Percentiles rank a stretch among this genome's conserved stretches.
Evolutionary conservation across 2,329 filamentous ascomycete species (phyloP).

Genomic region (Calonectria fujianensis): DNA sequence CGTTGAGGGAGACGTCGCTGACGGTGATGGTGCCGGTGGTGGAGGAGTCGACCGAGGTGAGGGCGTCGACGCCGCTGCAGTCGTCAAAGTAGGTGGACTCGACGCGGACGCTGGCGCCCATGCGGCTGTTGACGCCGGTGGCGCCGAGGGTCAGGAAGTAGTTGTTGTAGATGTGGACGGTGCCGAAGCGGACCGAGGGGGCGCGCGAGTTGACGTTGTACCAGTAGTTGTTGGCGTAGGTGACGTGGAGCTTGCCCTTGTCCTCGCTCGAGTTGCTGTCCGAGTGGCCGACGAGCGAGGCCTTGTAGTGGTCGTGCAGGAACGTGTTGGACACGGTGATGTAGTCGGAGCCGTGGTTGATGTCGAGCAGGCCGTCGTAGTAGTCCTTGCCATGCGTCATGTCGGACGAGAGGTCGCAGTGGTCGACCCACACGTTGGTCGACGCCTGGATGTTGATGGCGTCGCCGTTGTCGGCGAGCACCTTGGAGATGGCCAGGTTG

Average conservation of each 20-base stretch:
- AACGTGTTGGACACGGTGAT: constrained; percentile 67
- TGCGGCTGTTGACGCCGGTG: constrained; percentile 73
- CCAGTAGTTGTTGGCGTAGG: constrained; percentile 81
- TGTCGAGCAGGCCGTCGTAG: constrained; percentile 80
- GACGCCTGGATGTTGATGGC: constrained; percentile 75
- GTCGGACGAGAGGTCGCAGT: constrained; percentile 79
- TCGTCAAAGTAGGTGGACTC: constrained; percentile 72
- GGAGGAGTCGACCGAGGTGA: constrained; percentile 64
- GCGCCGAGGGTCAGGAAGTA: constrained; percentile 64
- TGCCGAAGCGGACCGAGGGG: constrained; percentile 80
- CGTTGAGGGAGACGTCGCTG: constrained; percentile 66
- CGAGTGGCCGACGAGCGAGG: constrained; percentile 75
- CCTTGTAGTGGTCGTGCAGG: constrained; percentile 70
- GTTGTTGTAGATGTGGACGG: constrained; percentile 76
- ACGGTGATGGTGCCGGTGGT: constrained; percentile 63
- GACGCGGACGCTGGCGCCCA: constrained; percentile 75
- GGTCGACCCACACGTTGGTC: constrained; percentile 80
- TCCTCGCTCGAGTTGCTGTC: constrained; percentile 76
- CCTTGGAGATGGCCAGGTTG: constrained; percentile 76
- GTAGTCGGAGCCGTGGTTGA: constrained; percentile 78
- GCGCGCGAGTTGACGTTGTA: constrained; percentile 78
- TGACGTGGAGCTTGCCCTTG: constrained; percentile 77
- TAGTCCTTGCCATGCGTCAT: constrained; percentile 78
- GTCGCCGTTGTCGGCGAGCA: constrained; percentile 73
- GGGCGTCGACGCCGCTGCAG: constrained; percentile 56